phyloP scores from a whole-genome alignment of 805 yeast genomes.

The Kazachstania taianensis region DNA sequence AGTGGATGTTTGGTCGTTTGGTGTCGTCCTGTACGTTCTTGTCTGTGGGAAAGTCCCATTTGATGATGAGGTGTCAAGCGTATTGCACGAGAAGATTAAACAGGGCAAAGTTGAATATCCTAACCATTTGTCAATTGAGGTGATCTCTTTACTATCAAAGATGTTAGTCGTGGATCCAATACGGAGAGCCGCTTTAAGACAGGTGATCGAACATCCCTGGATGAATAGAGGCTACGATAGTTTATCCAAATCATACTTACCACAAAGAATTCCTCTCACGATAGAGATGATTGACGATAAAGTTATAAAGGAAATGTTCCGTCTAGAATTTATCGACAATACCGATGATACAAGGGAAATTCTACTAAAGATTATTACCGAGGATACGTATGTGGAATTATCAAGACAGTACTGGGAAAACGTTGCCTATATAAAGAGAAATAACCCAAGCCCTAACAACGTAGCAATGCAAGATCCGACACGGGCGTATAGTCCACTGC shows the following conservation, averaged over 20 bases:
- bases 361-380: constrained; percentile 46
- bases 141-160: constrained; percentile 65
- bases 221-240: constrained; percentile 80
- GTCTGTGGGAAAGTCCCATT: constrained; percentile 98
- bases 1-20: constrained; percentile 97
- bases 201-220: constrained; percentile 88
- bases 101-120: constrained; percentile 91
- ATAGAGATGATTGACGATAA: constrained; percentile 32
- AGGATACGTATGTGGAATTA: constrained; percentile 44
- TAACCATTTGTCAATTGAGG: constrained; percentile 63
- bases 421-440: constrained; percentile 8
- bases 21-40: constrained; percentile 87
- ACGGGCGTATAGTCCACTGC: constrained; percentile 74
- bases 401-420: constrained; percentile 24
- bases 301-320: constrained; percentile 66
- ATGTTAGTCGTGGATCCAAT: constrained; percentile 89
- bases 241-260: constrained; percentile 56
- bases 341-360: constrained; percentile 47
- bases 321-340: constrained; percentile 64
- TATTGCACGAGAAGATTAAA: constrained; percentile 87
- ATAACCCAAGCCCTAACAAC: constrained; percentile 2
- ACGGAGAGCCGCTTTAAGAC: constrained; percentile 67
- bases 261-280: constrained; percentile 62
- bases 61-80: constrained; percentile 88
- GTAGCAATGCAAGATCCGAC: constrained; percentile 56